phyloP scores from a whole-genome alignment of 75 land plant genomes.

The Ceratopteris richardii region DNA sequence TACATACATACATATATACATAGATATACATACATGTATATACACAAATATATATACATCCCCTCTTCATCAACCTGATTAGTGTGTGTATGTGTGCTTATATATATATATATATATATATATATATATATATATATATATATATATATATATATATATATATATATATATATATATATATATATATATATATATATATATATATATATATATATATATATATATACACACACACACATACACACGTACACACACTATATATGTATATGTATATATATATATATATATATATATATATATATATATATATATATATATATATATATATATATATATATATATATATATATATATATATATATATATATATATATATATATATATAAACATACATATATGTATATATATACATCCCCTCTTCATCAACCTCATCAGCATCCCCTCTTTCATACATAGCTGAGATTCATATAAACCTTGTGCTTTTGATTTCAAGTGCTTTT shows the following conservation, averaged over 20 bases:
- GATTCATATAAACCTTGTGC: conserved; percentile 63
- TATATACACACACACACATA: not conserved
- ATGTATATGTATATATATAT: too few species aligned
- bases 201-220: not conserved
- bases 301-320: too few species aligned
- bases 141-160: conserved; percentile 1
- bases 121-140: conserved; percentile 1
- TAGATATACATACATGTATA: too few species aligned
- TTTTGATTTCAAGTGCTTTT: conserved; percentile 64
- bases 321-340: too few species aligned
- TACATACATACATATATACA: too few species aligned
- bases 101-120: conserved; percentile 1
- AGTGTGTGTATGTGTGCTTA: too few species aligned
- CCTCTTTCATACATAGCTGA: conserved; percentile 83
- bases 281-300: too few species aligned
- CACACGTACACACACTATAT: not conserved
- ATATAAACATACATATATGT: too few species aligned
- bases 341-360: too few species aligned
- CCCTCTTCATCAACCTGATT: conserved; percentile 34
- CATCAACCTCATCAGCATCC: conserved; percentile 36
- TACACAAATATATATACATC: not conserved
- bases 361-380: too few species aligned
- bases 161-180: conserved; percentile 1
- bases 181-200: not conserved
- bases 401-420: conserved; percentile 9